Evolutionary conservation across 148 eudicot species (phyloP), one percentile per base, ranked within the genome.

Genomic region (Vaccinium macrocarpon): DNA sequence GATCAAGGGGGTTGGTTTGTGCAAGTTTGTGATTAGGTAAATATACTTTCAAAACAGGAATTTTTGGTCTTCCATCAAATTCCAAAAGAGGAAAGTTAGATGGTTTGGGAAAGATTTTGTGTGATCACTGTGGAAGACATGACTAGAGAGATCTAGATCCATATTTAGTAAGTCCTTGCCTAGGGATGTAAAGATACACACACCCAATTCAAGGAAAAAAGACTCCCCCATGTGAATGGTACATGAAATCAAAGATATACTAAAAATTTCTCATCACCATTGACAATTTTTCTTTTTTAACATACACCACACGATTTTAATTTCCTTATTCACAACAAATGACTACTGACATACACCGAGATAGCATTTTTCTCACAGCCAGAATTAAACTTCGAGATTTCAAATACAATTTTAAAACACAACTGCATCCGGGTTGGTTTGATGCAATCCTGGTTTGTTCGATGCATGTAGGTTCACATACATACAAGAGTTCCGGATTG

Each of bases 111-210:
- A 83, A 88, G 87, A 64, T 70, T 74, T 59, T 84, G 82, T 76
- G 80, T 59, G 79, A 84, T 68, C 72, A 90, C 92, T 90, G 92
- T 90, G 78, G 87, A 89, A 85, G 98, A 92, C 89, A 93, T 87
- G 96, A 94, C 96, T 89, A 52, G 83, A 85, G 27, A 62, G 86
- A 79, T 74, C 64, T 82, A 83, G 29, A 86, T 82, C 89, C 82
- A 90, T 85, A 89, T 86, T 86, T 88, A 62, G 93, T 35, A 88
- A 85, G 56, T 78, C 25, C 15, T 50, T 48, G 82, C 72, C 81
- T 49, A 84, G 70, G 80, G 82, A 62, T 76, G 73, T 76, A 84
- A 84, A 56, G 84, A 66, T 57, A 71, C 42, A 81, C 38, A 32
- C 81, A 86, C 81, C 84, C 90, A 68, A 86, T 79, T 84, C 89